Conservation (phyloP, 2,329 filamentous ascomycete genomes). For the Fusarium chaquense region DNA sequence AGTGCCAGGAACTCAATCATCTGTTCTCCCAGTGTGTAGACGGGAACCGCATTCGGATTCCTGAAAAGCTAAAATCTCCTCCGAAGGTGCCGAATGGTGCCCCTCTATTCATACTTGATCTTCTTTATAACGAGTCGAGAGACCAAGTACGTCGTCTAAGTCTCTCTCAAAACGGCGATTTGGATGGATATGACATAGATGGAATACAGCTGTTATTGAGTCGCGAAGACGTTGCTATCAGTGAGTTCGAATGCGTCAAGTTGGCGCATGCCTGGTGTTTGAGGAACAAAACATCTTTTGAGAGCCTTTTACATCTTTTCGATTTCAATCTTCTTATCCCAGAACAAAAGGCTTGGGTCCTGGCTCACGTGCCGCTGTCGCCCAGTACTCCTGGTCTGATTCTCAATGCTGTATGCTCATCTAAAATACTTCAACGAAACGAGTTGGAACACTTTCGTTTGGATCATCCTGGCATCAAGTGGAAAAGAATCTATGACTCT, state of each 20-base stretch:
- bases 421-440: accelerated
- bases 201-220: not conserved
- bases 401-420: not conserved
- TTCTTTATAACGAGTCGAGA: not conserved
- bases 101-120: slow-evolving; percentile 1
- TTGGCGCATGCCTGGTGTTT: not conserved
- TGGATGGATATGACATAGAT: not conserved
- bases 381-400: accelerated
- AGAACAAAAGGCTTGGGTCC: slow-evolving; percentile 2
- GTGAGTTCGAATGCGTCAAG: not conserved
- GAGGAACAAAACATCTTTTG: not conserved
- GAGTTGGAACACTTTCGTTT: not conserved
- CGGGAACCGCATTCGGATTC: slow-evolving; percentile 4
- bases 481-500: slow-evolving; percentile 3
- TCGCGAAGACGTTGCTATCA: not conserved
- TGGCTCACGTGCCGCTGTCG: not conserved
- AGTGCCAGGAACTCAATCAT: slow-evolving; percentile 14
- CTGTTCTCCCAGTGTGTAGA: slow-evolving; percentile 18
- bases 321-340: slow-evolving; percentile 1
- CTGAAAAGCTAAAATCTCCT: not conserved
- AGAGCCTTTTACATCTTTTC: not conserved
- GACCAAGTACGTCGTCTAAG: not conserved
- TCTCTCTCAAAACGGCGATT: not conserved
- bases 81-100: not conserved
- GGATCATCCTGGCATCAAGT: accelerated